phyloP scores from a whole-genome alignment of 352 stramenopile species.

The Phytophthora hibernalis region DNA sequence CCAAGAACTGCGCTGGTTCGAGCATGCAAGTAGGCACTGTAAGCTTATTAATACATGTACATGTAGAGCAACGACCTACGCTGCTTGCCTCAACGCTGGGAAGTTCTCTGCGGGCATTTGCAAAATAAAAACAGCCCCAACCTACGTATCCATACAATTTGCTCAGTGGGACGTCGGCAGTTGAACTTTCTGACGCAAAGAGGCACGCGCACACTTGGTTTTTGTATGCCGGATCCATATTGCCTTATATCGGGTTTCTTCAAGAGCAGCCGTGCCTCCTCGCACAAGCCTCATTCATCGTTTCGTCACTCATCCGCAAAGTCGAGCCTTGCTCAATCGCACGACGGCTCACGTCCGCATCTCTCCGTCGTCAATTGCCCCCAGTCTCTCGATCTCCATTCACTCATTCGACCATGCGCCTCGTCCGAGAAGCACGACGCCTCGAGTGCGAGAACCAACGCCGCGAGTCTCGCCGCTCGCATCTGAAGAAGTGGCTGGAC shows the following conservation, averaged over 20 bases:
- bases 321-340: background rate
- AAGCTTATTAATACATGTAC: too few species aligned
- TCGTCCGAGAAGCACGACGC: slow-evolving; percentile 38
- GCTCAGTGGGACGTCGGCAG: slow-evolving; percentile 17
- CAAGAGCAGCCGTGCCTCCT: slow-evolving; percentile 15
- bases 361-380: background rate
- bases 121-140: background rate
- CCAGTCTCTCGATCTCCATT: background rate
- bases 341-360: background rate
- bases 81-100: background rate
- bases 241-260: slow-evolving; percentile 3
- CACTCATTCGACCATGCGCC: slow-evolving; percentile 32
- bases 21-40: too few species aligned
- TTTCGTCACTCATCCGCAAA: background rate
- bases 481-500: slow-evolving; percentile 44
- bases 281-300: slow-evolving; percentile 9
- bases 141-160: background rate
- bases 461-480: slow-evolving; percentile 36
- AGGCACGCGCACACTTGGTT: slow-evolving; percentile 19
- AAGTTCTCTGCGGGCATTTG: too few species aligned
- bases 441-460: slow-evolving; percentile 46
- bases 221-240: slow-evolving; percentile 12
- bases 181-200: slow-evolving; percentile 10
- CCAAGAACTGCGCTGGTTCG: too few species aligned
- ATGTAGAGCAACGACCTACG: too few species aligned